A percentile compares a stretch with the other conserved stretches of the same genome.
These are phyloP conservation scores for Breynia disticha DNA, from an alignment of 441 rosid genomes.

Conservation along the genomic window DNA sequence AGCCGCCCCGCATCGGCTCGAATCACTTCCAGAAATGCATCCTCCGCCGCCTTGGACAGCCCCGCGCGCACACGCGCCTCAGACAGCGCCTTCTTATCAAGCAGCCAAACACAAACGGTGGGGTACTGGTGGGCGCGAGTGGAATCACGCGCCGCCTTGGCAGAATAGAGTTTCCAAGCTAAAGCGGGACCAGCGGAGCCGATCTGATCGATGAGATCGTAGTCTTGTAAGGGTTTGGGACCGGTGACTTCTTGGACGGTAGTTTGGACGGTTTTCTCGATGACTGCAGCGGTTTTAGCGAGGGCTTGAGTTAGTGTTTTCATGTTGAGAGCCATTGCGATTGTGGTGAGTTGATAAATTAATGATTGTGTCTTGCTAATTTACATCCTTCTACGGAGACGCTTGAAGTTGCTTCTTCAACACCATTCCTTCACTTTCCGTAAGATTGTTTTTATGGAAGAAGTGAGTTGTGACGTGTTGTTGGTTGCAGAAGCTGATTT, in stretches of 20 bases:
- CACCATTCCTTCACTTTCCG: too few species aligned
- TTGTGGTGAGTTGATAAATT: too few species aligned
- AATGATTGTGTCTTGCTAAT: too few species aligned
- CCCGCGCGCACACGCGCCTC: constrained; percentile 71
- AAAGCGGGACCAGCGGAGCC: constrained; percentile 92
- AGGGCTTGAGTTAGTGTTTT: constrained; percentile 80
- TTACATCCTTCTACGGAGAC: too few species aligned
- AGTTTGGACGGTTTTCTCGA: constrained; percentile 88
- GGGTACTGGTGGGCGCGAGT: constrained; percentile 77
- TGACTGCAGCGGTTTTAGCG: constrained; percentile 85
- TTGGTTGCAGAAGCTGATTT: too few species aligned
- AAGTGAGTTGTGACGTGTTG: too few species aligned
- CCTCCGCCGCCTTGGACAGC: constrained; percentile 68
- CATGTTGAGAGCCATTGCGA: constrained; percentile 91
- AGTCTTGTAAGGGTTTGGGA: constrained; percentile 84
- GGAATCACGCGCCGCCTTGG: constrained; percentile 62
- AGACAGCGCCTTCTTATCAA: constrained; percentile 68
- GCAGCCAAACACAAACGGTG: constrained; percentile 81
- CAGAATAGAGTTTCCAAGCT: constrained; percentile 78
- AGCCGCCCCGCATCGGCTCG: constrained; percentile 71
- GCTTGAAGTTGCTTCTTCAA: too few species aligned
- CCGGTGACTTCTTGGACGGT: constrained; percentile 96
- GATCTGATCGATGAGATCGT: constrained; percentile 77
- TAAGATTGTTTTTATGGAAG: too few species aligned
- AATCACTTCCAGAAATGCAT: constrained; percentile 61